Base-by-base conservation (phyloP, 345 rosid species). In the Eucalyptus guilfoylei region DNA sequence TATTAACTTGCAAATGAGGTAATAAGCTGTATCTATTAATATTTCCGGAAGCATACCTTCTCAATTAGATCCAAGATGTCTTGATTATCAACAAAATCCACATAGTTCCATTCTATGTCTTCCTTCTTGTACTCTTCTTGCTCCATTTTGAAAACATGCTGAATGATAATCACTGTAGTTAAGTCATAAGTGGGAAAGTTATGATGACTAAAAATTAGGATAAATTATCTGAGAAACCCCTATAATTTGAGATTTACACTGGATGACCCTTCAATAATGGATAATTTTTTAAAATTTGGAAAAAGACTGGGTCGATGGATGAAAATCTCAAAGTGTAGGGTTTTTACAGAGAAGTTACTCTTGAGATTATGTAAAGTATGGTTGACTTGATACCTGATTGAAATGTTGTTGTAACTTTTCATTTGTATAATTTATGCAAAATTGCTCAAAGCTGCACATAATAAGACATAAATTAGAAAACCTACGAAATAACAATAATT, bases 381-480 rank as follows among this genome's bases (percentile, higher is more conserved):
- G 85, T 76, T 40, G 85, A 40, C 47, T 76, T 93, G 93, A 87
- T 96, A 96, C 99, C 98, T 96, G 98, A 95, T 96, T 97, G 96
- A 97, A 97, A 95, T 97, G 99, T 88, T 97, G 99, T 89, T 97
- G 99, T 91, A 97, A 92, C 95, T 96, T 97, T 90, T 97, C 99
- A 87, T 97, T 97, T 37, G 99, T 96, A 92, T 90, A 95, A 90
- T 97, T 97, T 69, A 97, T 97, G 92, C 99, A 97, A 32, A 97
- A 95, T 91, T 97, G 98, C 90, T 97, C 99, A 92, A 96, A 97
- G 92, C 99, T 96, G 96, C 94, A 90, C 21, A 80, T 12, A 62
- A 45, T 83, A 49, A 64, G 37, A 89, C 60, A 85, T 49, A 80
- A 85, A 49, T 88, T 55, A 87, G 10, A 62, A 88, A 87, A 89